Evolutionary conservation across 257 asterid genomes (phyloP).

Genomic region (Nicotiana undulata): DNA sequence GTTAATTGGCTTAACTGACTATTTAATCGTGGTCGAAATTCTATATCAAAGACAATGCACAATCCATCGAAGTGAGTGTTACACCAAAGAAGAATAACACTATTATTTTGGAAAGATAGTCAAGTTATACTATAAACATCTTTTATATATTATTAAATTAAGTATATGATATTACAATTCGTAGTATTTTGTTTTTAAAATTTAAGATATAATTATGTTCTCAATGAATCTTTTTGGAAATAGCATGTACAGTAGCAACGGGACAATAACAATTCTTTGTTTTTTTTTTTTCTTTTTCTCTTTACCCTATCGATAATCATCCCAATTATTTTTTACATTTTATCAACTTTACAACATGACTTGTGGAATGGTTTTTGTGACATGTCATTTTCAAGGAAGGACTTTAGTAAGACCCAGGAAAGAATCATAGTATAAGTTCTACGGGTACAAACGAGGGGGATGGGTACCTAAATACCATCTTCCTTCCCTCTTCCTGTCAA

Average conservation of each 20-base stretch:
- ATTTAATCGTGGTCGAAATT: neutral
- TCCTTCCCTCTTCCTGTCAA: conserved; percentile 2
- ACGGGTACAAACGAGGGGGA: neutral
- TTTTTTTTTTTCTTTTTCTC: too few relatives aligned
- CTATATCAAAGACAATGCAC: neutral
- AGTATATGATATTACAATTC: too few relatives aligned
- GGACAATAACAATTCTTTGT: too few relatives aligned
- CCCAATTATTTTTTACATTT: neutral
- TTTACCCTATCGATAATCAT: neutral
- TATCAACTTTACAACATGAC: neutral
- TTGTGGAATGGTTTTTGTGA: neutral
- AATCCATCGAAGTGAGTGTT: neutral
- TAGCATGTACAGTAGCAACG: too few relatives aligned
- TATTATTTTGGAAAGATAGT: too few relatives aligned
- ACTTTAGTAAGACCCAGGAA: neutral
- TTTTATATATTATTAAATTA: too few relatives aligned
- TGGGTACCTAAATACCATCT: neutral
- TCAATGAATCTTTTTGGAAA: too few relatives aligned
- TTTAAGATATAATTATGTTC: too few relatives aligned
- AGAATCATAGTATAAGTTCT: neutral
- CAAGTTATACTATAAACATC: too few relatives aligned
- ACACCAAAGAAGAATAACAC: too few relatives aligned
- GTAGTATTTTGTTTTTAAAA: too few relatives aligned
- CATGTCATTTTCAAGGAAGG: neutral
- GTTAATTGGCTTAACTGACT: too few relatives aligned